These are phyloP conservation scores for Solanum bukasovii DNA, from an alignment of 257 asterid genomes.

Conservation along the genomic window DNA sequence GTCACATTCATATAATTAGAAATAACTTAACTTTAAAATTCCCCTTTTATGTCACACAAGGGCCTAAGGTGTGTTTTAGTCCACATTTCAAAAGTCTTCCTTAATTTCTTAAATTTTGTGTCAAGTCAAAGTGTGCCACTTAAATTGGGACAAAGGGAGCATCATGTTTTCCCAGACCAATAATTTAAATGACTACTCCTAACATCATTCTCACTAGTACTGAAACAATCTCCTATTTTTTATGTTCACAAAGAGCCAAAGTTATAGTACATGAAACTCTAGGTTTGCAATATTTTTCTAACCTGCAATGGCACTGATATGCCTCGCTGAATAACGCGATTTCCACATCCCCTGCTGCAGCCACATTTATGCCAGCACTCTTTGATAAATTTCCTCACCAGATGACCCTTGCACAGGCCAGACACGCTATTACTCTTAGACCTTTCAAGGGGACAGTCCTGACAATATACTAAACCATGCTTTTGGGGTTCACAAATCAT, in stretches of 20 bases:
- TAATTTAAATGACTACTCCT: not conserved
- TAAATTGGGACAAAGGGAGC: not conserved
- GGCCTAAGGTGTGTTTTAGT: not conserved
- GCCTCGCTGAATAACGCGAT: slow-evolving; percentile 75
- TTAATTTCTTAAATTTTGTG: not conserved
- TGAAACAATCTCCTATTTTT: not conserved
- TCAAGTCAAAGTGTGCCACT: not conserved
- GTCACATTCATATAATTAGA: not conserved
- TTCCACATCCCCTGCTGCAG: slow-evolving; percentile 63
- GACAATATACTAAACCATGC: slow-evolving; percentile 29
- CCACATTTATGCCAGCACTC: slow-evolving; percentile 92
- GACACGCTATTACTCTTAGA: slow-evolving; percentile 26
- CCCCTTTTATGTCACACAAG: not conserved
- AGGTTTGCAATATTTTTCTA: slow-evolving; percentile 5
- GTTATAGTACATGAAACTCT: not conserved
- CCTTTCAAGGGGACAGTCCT: slow-evolving; percentile 76
- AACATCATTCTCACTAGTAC: not conserved
- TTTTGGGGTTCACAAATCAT: slow-evolving; percentile 29
- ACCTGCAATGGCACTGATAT: slow-evolving; percentile 66
- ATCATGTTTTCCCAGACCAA: not conserved
- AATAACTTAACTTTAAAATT: not conserved
- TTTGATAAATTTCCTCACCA: slow-evolving; percentile 53
- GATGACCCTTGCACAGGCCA: slow-evolving; percentile 53
- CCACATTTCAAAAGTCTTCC: not conserved
- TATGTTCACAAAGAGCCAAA: not conserved